Evolutionary conservation across 2,329 filamentous ascomycete species (phyloP), one percentile per base, ranked within the genome.

Genomic region (Trichoderma semiorbis): DNA sequence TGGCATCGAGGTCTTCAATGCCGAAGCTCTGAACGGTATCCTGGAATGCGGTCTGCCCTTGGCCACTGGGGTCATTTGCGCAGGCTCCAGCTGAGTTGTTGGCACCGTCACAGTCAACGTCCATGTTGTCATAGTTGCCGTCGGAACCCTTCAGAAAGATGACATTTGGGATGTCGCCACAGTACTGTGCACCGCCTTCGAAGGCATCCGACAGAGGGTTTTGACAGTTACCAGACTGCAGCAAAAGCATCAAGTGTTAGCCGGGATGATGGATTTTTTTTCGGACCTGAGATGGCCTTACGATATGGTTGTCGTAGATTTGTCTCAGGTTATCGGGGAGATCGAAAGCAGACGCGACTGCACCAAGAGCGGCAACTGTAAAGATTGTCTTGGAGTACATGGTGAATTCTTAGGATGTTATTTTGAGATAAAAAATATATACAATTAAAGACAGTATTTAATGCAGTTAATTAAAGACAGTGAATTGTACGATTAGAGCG

Each of bases 111-210:
- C 70, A 72, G 32, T 72, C 70, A 57, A 72, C 69, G 8, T 72
- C 70, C 55, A 72, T 60, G 21, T 72, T 72, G 7, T 72, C 70
- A 26, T 72, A 72, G 11, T 73, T 72, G 47, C 64, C 70, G 32
- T 30, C 30, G 30, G 63, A 69, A 4, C 72, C 78, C 74, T 86
- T 74, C 2, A 74, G 64, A 43, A 72, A 74, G 60, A 73, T 69
- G 50, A 64, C 86, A 6, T 74, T 75, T 1, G 78, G 78, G 50
- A 87, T 82, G 14, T 81, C 75, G 73, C 81, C n/a, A 75, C 74
- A 74, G 65, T 74, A 74, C n/a, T 65, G 58, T 14, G 72, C 68
- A n/a, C 75, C 70, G 30, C 71, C 70, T 11, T 18, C 18, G 50
- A 74, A 73, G 2, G 67, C 32, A 18, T 24, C 62, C 12, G 73